Base-by-base conservation (phyloP, 2,329 filamentous ascomycete genomes). In the Colletotrichum sp. region DNA sequence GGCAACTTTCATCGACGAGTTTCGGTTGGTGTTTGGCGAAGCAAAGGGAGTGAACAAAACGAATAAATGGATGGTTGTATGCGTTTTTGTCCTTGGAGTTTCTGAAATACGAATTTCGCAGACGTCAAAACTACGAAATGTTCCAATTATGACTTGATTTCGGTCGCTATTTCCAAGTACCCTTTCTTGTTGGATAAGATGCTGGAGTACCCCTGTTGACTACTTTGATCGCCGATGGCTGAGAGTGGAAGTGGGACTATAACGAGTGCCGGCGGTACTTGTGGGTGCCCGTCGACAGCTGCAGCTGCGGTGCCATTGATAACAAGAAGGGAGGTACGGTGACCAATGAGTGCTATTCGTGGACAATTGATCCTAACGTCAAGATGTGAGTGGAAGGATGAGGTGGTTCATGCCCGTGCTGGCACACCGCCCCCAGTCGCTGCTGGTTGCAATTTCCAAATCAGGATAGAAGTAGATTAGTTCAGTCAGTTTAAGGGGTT, bases 281-380 rank as follows among this genome's bases (percentile, higher is more conserved):
- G 10, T 65, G 69, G n/a, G 71, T 80, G n/a, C 75, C 73, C 1
- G 78, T 79, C 8, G 79, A 82, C 68, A 74, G 74, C 4, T 83
- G 80, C 30, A 69, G 82, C 66, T 82, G 80, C 28, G 60, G 64
- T 1, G 78, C 74, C 1, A 76, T 75, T 8, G 74, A 80, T 5
- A 66, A 70, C 3, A 82, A 81, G 72, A 78, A 79, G 67, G 81
- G 80, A 25, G 80, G 81, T 5, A 61, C 16, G 18, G 77, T 81
- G 25, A 28, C 48, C 34, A 79, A 81, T 34, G 69, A 77, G 32
- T 80, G 75, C 68, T 77, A 76, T 18, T 70, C 16, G 39, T 76
- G 70, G 60, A 70, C 32, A 52, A 67, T 66, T 22, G 72, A 77
- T 18, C 76, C 76, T 6, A 27, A 77, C 34, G 34, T 0, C 15